These are phyloP conservation scores for Nematodospora valgi DNA, from an alignment of 805 yeast species.

Conservation along the genomic window DNA sequence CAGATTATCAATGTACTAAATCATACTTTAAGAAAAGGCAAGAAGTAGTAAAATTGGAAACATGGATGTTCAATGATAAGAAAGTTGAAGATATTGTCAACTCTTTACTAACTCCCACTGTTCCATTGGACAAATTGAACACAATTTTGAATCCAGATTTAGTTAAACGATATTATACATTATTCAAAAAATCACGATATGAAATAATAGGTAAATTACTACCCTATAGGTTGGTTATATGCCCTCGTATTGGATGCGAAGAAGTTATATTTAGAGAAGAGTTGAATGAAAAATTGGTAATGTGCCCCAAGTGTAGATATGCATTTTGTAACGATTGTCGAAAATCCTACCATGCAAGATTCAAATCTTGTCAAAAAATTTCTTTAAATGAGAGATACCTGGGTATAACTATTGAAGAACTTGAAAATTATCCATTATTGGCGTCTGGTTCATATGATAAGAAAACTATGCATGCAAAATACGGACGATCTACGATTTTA, in stretches of 20 bases:
- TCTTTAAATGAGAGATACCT: slow-evolving; percentile 17
- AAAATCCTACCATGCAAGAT: slow-evolving; percentile 61
- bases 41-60: slow-evolving; percentile 16
- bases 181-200: slow-evolving; percentile 39
- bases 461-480: slow-evolving; percentile 32
- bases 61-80: slow-evolving; percentile 15
- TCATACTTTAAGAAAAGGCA: slow-evolving; percentile 12
- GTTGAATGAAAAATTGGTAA: slow-evolving; percentile 42
- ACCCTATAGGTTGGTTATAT: slow-evolving; percentile 47
- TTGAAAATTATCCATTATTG: slow-evolving; percentile 34
- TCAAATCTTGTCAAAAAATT: slow-evolving; percentile 38
- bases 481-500: slow-evolving; percentile 44
- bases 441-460: slow-evolving; percentile 28
- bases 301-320: slow-evolving; percentile 47
- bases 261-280: slow-evolving; percentile 46
- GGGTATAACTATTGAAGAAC: slow-evolving; percentile 28
- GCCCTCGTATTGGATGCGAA: slow-evolving; percentile 47
- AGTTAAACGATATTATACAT: slow-evolving; percentile 34
- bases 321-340: slow-evolving; percentile 57
- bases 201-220: slow-evolving; percentile 41
- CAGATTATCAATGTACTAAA: slow-evolving; percentile 48
- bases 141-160: slow-evolving; percentile 23
- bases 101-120: slow-evolving; percentile 38
- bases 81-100: slow-evolving; percentile 24
- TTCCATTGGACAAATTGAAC: slow-evolving; percentile 33